These are phyloP conservation scores for Coniochaeta prunicola DNA, from an alignment of 2,329 filamentous ascomycete genomes.

Conservation along the genomic window DNA sequence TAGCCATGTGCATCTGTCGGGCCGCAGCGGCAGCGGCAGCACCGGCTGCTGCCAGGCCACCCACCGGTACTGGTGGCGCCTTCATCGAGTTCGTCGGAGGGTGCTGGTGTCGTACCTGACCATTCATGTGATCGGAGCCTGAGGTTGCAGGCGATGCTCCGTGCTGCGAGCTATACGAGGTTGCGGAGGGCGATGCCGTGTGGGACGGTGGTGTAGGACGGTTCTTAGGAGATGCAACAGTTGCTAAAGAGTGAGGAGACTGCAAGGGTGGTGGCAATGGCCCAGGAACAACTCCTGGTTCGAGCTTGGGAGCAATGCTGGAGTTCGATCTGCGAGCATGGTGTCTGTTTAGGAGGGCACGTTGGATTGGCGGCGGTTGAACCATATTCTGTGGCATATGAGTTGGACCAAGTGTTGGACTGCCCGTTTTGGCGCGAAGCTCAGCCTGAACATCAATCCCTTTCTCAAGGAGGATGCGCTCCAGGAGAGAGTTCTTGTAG, in stretches of 20 bases:
- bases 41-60: constrained; percentile 11
- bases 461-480: constrained; percentile 94
- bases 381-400: constrained; percentile 61
- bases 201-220: constrained; percentile 81
- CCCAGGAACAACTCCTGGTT: constrained; percentile 38
- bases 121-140: constrained; percentile 17
- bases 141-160: constrained; percentile 30
- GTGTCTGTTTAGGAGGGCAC: constrained; percentile 74
- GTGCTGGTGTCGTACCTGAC: constrained; percentile 14
- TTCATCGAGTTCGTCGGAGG: constrained; percentile 23
- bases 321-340: constrained; percentile 64
- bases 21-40: constrained; percentile 11
- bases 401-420: constrained; percentile 68
- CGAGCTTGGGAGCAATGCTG: constrained; percentile 68
- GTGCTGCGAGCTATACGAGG: constrained; percentile 40
- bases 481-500: constrained; percentile 95
- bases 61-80: constrained; percentile 22
- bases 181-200: constrained; percentile 46
- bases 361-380: constrained; percentile 69
- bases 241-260: constrained; percentile 38
- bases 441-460: constrained; percentile 97
- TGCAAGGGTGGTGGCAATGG: constrained; percentile 35
- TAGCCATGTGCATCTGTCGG: constrained; percentile 26
- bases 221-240: constrained; percentile 59
- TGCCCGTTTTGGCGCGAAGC: constrained; percentile 84